Percentiles rank a stretch among this genome's conserved stretches.
phyloP scores from a whole-genome alignment of 768 basidiomycete genomes.

The Amanita rubescens region DNA sequence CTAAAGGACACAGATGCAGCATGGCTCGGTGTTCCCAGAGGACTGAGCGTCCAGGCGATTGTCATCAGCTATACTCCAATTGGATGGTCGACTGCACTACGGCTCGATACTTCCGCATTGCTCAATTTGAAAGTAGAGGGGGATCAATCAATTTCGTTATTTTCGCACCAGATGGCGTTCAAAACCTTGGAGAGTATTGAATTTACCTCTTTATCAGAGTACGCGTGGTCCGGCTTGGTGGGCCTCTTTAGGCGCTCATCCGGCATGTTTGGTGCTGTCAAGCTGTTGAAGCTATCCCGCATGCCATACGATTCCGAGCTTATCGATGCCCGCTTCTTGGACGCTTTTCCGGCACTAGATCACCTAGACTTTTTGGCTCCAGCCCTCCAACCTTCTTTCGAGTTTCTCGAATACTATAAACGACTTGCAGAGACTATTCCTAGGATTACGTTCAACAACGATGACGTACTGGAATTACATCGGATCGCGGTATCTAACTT shows the following conservation, averaged over 20 bases:
- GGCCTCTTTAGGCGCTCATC: background rate
- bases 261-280: background rate
- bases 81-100: background rate
- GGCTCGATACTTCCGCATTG: constrained; percentile 1
- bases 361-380: background rate
- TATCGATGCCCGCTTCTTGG: constrained; percentile 1
- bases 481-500: background rate
- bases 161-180: constrained; percentile 1
- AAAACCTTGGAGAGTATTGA: constrained; percentile 1
- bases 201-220: constrained; percentile 2
- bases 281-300: background rate
- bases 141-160: background rate
- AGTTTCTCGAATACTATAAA: constrained; percentile 2
- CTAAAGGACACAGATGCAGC: constrained; percentile 3
- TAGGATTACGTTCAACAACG: background rate
- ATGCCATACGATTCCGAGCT: background rate
- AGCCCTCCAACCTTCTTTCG: background rate
- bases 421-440: background rate
- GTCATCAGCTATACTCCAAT: constrained; percentile 2
- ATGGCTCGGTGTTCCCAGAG: constrained; percentile 1
- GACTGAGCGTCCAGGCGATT: background rate
- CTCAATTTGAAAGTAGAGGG: constrained; percentile 4
- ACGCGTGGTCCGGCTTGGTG: background rate
- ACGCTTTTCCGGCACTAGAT: constrained; percentile 3
- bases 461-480: constrained; percentile 1